These are phyloP conservation scores for Mimosa bimucronata DNA, from an alignment of 306 rosid genomes.

Conservation along the genomic window DNA sequence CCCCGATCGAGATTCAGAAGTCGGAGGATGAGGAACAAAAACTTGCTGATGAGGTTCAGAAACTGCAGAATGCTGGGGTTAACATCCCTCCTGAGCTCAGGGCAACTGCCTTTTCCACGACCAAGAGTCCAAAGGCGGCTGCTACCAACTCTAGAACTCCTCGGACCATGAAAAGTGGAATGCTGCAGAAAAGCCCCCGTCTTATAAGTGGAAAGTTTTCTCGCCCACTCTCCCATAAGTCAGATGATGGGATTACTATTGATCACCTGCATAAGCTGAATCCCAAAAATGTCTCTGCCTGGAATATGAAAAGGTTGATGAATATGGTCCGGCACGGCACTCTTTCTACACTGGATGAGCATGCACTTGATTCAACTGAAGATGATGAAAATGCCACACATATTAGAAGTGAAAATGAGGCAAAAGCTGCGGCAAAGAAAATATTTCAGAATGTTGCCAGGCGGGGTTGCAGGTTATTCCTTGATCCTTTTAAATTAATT, in stretches of 20 bases:
- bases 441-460: slow-evolving; percentile 68
- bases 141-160: slow-evolving; percentile 26
- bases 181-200: slow-evolving; percentile 44
- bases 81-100: slow-evolving; percentile 73
- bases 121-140: slow-evolving; percentile 18
- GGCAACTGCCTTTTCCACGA: slow-evolving; percentile 45
- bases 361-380: slow-evolving; percentile 45
- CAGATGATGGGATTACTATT: slow-evolving; percentile 56
- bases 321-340: slow-evolving; percentile 61
- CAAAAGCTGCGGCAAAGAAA: slow-evolving; percentile 70
- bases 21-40: slow-evolving; percentile 73
- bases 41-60: slow-evolving; percentile 72
- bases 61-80: slow-evolving; percentile 83
- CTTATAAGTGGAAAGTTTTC: slow-evolving; percentile 49
- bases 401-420: slow-evolving; percentile 65
- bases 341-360: slow-evolving; percentile 62
- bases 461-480: slow-evolving; percentile 57
- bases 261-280: slow-evolving; percentile 68
- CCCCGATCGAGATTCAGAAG: slow-evolving; percentile 59
- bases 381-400: slow-evolving; percentile 50
- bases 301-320: slow-evolving; percentile 81
- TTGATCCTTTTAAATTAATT: background rate
- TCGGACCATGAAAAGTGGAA: slow-evolving; percentile 50
- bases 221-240: slow-evolving; percentile 40
- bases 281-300: slow-evolving; percentile 68